phyloP scores from a whole-genome alignment of 2,329 filamentous ascomycete species.

The Cadophora sp. region DNA sequence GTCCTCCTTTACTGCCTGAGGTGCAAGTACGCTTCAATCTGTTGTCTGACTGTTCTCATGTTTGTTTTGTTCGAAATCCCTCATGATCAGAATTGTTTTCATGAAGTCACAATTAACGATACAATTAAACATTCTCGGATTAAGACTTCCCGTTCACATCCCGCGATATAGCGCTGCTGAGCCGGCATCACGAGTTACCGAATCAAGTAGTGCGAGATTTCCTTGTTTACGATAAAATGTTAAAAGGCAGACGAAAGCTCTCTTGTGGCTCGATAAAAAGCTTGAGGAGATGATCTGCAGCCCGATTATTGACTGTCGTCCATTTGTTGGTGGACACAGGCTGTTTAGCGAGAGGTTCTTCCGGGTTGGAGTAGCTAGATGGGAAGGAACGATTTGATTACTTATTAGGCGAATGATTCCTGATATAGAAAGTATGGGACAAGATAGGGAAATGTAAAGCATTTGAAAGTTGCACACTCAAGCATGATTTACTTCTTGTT shows the following conservation, averaged over 20 bases:
- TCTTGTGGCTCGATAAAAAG: too few species aligned
- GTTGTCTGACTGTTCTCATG: not conserved
- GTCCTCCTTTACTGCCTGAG: not conserved
- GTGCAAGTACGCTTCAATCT: not conserved
- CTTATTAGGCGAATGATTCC: not conserved
- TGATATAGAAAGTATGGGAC: not conserved
- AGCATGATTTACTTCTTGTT: not conserved
- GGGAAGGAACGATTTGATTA: not conserved
- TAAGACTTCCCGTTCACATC: not conserved
- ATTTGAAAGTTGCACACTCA: not conserved
- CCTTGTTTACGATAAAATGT: not conserved
- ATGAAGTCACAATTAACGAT: not conserved
- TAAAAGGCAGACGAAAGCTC: not conserved
- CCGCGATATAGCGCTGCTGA: conserved; percentile 1
- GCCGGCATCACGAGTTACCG: not conserved
- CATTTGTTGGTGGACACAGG: not conserved
- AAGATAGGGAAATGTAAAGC: not conserved
- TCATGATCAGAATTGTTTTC: not conserved
- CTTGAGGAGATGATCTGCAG: not conserved
- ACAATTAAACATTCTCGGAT: not conserved
- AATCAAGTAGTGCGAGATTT: not conserved
- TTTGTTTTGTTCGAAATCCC: not conserved
- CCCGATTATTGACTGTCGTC: not conserved
- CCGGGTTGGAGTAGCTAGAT: not conserved
- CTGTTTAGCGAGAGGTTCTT: not conserved